Percentiles rank a stretch among this genome's conserved stretches.
Conservation (phyloP, 1,284 basidiomycete genomes). For the Puccinia triticina region DNA sequence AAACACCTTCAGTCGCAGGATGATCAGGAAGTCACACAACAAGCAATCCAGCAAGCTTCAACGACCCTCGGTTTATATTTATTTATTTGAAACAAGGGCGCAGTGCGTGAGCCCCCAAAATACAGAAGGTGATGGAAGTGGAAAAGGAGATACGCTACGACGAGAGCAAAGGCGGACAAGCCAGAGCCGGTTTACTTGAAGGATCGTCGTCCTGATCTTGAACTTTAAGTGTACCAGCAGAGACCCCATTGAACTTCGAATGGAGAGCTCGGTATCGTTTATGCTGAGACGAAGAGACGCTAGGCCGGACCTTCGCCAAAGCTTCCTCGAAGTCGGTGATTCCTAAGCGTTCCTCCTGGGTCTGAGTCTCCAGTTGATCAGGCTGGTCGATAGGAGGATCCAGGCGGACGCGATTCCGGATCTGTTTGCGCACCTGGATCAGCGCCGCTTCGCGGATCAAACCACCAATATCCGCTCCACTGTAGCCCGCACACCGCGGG, state of each 20-base stretch:
- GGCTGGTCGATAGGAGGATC: constrained; percentile 3
- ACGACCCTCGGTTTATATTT: too few relatives aligned
- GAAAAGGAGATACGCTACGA: background rate
- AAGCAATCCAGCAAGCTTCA: too few relatives aligned
- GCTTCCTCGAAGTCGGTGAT: constrained; percentile 73
- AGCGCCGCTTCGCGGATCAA: constrained; percentile 89
- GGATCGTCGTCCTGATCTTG: constrained; percentile 27
- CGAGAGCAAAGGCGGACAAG: background rate
- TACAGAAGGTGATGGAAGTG: background rate
- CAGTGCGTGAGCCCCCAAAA: background rate
- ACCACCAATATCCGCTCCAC: constrained; percentile 84
- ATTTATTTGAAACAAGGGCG: too few relatives aligned
- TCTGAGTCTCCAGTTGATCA: background rate
- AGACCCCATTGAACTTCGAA: constrained; percentile 75
- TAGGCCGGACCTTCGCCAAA: constrained; percentile 80
- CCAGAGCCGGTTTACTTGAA: constrained; percentile 7
- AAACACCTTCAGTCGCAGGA: too few relatives aligned
- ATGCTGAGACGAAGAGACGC: constrained; percentile 79
- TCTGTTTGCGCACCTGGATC: constrained; percentile 67
- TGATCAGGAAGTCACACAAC: too few relatives aligned
- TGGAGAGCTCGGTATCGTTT: constrained; percentile 77
- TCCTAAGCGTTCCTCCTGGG: constrained; percentile 57
- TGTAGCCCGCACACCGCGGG: constrained; percentile 76
- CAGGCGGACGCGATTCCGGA: constrained; percentile 42
- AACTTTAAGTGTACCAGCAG: constrained; percentile 52